phyloP scores from a whole-genome alignment of 2,329 filamentous ascomycete species.

The Sordariomycetes sp. region DNA sequence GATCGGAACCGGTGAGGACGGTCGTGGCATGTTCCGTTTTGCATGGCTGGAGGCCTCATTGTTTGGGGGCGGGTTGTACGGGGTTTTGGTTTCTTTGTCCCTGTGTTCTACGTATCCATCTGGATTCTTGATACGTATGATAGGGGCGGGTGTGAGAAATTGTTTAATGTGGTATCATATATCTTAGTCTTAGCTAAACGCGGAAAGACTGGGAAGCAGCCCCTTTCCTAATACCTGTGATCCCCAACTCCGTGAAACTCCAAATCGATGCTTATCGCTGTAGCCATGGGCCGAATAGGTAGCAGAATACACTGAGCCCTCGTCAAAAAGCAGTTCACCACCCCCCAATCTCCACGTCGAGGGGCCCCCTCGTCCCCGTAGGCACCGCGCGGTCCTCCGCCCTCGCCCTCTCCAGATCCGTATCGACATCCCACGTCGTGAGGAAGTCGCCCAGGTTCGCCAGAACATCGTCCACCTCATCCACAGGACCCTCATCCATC shows the following conservation, averaged over 20 bases:
- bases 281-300: too few species aligned
- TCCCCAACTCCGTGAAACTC: too few species aligned
- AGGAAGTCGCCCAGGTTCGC: constrained; percentile 34
- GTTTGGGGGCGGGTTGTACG: neutral
- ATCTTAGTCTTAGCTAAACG: too few species aligned
- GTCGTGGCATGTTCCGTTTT: neutral
- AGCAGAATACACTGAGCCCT: neutral
- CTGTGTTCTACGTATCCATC: neutral
- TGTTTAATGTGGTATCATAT: too few species aligned
- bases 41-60: neutral
- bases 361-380: neutral
- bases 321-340: neutral
- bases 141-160: too few species aligned
- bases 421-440: constrained; percentile 23
- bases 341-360: constrained; percentile 1
- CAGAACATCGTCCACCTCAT: constrained; percentile 37
- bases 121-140: too few species aligned
- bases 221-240: too few species aligned
- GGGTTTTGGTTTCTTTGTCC: neutral
- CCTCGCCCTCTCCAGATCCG: constrained; percentile 11
- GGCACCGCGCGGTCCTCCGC: neutral
- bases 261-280: too few species aligned
- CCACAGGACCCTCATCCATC: constrained; percentile 9
- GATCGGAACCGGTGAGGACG: neutral
- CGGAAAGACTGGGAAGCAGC: too few species aligned